A percentile compares a stretch with the other conserved stretches of the same genome.
These are phyloP conservation scores for Macrocybe sp. DNA, from an alignment of 1,284 basidiomycete species.

Conservation along the genomic window DNA sequence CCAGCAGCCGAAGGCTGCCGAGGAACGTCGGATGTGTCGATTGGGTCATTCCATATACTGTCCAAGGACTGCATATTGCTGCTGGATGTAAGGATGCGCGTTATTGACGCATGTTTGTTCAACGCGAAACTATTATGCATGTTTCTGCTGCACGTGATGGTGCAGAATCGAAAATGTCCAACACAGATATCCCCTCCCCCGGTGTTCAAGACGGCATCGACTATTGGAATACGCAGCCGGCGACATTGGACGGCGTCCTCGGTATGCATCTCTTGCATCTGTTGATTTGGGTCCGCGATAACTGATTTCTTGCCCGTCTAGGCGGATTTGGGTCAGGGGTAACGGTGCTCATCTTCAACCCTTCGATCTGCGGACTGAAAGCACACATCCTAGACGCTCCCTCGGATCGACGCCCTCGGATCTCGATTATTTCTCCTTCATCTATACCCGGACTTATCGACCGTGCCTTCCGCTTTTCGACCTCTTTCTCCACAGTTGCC, in stretches of 20 bases:
- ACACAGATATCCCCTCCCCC: constrained; percentile 47
- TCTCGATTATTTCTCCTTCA: constrained; percentile 83
- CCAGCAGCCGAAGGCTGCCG: constrained; percentile 15
- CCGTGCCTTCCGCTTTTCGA: constrained; percentile 64
- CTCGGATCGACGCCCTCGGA: constrained; percentile 82
- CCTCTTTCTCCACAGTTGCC: constrained; percentile 31
- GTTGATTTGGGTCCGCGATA: constrained; percentile 17
- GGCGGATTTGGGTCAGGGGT: constrained; percentile 75
- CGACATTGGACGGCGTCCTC: constrained; percentile 67
- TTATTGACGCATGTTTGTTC: constrained; percentile 31
- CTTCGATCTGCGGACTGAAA: constrained; percentile 14
- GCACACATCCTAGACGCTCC: constrained; percentile 57
- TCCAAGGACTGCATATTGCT: constrained; percentile 24
- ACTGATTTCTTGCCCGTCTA: constrained; percentile 24
- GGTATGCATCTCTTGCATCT: constrained; percentile 37
- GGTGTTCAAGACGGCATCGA: constrained; percentile 64
- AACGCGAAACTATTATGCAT: constrained; percentile 20
- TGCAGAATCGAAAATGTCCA: constrained; percentile 12
- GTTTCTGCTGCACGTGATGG: constrained; percentile 16
- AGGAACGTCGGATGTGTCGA: constrained; percentile 1
- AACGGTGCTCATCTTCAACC: constrained; percentile 19
- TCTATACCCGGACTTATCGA: constrained; percentile 74
- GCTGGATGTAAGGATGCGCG: constrained; percentile 20
- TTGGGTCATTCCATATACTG: constrained; percentile 30
- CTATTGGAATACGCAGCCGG: constrained; percentile 75